phyloP scores from a whole-genome alignment of 108 stramenopile species.

The Cyclotella baltica region DNA sequence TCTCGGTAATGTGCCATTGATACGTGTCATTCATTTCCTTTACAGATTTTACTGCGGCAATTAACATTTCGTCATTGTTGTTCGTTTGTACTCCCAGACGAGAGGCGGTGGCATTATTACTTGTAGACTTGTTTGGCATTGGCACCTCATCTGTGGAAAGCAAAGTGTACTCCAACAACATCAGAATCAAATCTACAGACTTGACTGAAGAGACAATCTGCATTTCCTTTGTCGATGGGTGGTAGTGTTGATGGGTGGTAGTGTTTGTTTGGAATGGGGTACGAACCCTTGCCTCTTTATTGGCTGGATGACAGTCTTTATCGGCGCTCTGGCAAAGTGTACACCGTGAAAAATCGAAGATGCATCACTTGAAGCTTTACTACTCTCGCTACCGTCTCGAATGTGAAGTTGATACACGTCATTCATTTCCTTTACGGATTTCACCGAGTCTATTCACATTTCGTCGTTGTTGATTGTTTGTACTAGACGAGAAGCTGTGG shows the following conservation, averaged over 20 bases:
- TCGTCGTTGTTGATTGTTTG: not conserved
- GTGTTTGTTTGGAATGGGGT: not conserved
- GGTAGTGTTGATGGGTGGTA: too few species aligned
- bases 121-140: too few species aligned
- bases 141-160: too few species aligned
- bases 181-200: too few species aligned
- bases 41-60: not conserved
- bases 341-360: not conserved
- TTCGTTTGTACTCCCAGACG: not conserved
- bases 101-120: too few species aligned
- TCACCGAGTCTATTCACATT: not conserved
- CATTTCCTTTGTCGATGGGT: too few species aligned
- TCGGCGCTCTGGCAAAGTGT: not conserved
- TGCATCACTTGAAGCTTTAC: not conserved
- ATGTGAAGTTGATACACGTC: not conserved
- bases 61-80: not conserved
- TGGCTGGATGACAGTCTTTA: not conserved
- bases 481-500: too few species aligned
- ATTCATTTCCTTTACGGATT: slow-evolving; percentile 11
- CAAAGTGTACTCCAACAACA: too few species aligned
- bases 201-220: too few species aligned
- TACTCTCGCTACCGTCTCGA: not conserved
- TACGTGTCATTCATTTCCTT: slow-evolving; percentile 3
- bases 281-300: not conserved
- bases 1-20: not conserved